These are phyloP conservation scores for Aspergillus chevalieri DNA, from an alignment of 2,329 filamentous ascomycete genomes.

Conservation along the genomic window DNA sequence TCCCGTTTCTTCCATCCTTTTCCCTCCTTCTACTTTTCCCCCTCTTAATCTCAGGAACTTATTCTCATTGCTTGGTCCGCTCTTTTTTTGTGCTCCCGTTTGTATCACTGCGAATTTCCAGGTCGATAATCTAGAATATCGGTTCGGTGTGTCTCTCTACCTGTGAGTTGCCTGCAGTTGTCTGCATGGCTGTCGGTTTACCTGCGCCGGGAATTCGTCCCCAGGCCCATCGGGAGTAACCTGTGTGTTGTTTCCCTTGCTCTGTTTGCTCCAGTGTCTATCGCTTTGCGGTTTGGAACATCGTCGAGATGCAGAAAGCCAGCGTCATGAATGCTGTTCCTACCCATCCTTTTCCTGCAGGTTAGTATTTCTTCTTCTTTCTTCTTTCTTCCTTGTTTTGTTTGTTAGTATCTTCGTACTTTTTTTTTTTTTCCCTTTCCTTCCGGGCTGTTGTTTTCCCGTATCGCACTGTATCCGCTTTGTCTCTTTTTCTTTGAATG, in stretches of 20 bases:
- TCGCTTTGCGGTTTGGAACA: background rate
- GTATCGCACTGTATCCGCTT: background rate
- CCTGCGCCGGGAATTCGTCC: background rate
- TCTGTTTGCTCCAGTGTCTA: background rate
- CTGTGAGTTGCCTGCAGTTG: background rate
- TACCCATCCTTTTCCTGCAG: slow-evolving; percentile 18
- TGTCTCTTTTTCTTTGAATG: background rate
- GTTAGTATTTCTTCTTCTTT: slow-evolving; percentile 14
- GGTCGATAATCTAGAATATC: background rate
- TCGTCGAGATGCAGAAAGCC: background rate
- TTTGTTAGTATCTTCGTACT: background rate
- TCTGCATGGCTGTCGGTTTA: background rate
- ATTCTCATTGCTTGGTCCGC: background rate
- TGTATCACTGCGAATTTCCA: background rate
- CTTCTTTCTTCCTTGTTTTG: background rate
- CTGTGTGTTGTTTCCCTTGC: slow-evolving; percentile 1
- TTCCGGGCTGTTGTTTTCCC: no score
- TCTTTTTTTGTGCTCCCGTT: background rate
- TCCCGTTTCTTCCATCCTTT: background rate
- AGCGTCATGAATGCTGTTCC: slow-evolving; percentile 4
- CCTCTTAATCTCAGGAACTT: no score
- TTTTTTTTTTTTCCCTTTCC: no score
- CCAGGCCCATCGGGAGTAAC: slow-evolving; percentile 10
- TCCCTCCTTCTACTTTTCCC: background rate
- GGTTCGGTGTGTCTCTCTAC: background rate